Evolutionary conservation across 2,329 filamentous ascomycete genomes (phyloP), one percentile per base, ranked within the genome.

Genomic region (Phialophora chinensis): DNA sequence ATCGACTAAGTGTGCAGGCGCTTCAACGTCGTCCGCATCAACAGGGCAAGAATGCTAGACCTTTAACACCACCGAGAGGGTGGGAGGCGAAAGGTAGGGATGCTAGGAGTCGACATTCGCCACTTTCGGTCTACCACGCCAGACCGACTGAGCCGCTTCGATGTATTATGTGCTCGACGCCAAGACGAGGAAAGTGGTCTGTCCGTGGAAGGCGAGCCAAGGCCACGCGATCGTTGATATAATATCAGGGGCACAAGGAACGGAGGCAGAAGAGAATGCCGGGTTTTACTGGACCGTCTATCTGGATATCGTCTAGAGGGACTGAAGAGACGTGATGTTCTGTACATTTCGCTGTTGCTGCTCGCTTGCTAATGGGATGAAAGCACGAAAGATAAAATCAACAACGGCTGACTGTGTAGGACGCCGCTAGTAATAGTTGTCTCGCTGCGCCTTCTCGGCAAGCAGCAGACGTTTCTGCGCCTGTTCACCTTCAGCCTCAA

Each of bases 401-500:
- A 44, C 4, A n/a, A 44, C 38, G 5, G 8, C 5, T 6, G 38
- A n/a, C 38, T 44, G 5, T n/a, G 6, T 44, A 44, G 8, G 38
- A 44, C 17, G 14, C 20, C 49, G 27, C 49, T 53, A 53, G 27
- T 25, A 25, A 53, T 53, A 53, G 23, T 53, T 53, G 49, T 53
- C 49, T 53, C 23, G 49, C 49, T 27, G 49, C 27, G 49, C 27
- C 49, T 53, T 53, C 27, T 53, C 49, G 27, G 7, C 49, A 14
- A 53, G 20, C 49, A 53, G 14, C 10, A 53, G 49, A 29, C 10
- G 49, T 53, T 17, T 25, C 49, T 53, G 49, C 11, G 49, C 49
- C 23, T 53, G 49, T 6, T 53, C 49, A 2, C 49, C 59, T 31
- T 62, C 59, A 10, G 59, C 29, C 12, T 62, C 59, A 23, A 62